Base-by-base conservation (phyloP, 331 rosid genomes). In the Cydonia oblonga region DNA sequence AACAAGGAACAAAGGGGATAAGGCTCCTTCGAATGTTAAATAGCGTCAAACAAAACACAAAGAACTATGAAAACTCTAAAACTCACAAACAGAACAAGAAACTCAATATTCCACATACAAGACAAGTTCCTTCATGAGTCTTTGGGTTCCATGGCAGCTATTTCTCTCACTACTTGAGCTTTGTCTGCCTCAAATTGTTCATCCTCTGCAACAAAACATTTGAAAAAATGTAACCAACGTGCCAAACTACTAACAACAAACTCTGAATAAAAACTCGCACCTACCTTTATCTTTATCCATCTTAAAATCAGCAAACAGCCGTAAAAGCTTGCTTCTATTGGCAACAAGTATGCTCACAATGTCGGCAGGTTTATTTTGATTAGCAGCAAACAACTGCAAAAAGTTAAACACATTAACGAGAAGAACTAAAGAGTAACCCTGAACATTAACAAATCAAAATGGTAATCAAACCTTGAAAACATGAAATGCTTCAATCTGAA, bases 181-280 rank as follows among this genome's bases (percentile, higher is more conserved):
- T 95, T 95, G 85, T 95, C 99, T 22, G 99, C 91, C 81, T 95
- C 99, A 77, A 95, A 95, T 71, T 89, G 96, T 76, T 88, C 88
- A 79, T 92, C 97, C 83, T 88, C 97, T 92, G 88, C 75, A 78
- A 66, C 57, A 75, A 74, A 60, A 29, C 57, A 81, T 52, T 57
- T 67, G 24, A 24, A 72, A 64, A 22, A 71, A 42, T 66, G 76
- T 67, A 53, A 79, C 65, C 70, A 64, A 28, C n/a, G 69, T 5
- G 74, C 69, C 62, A 78, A 23, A 53, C 33, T 60, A 65, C 64
- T 44, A 66, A 69, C 9, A 11, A 52, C 57, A 46, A 65, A 79
- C 56, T 30, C 10, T 13, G 5, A 75, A 29, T 57, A 60, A 35
- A 61, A 35, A 49, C 49, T 6, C 1, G n/a, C 63, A 46, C 35